phyloP scores from a whole-genome alignment of 148 eudicot species.

The Rhododendron vialii region DNA sequence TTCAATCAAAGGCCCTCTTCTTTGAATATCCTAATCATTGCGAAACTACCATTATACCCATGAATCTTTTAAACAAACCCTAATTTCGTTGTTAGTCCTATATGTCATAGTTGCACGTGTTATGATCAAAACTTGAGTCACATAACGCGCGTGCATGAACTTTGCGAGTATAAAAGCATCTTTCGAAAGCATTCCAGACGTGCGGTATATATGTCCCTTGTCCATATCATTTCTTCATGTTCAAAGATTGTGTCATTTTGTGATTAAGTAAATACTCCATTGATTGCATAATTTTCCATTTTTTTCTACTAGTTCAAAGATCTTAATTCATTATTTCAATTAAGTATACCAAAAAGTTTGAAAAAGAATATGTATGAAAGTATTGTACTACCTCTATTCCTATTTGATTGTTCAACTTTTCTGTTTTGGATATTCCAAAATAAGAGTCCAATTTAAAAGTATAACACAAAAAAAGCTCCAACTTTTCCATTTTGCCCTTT shows the following conservation, averaged over 20 bases:
- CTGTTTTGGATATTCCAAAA: no score
- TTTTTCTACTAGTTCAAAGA: not conserved
- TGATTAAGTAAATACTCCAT: no score
- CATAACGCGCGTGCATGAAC: not conserved
- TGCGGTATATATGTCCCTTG: not conserved
- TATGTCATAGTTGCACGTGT: not conserved
- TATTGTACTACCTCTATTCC: not conserved
- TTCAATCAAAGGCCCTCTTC: conserved; percentile 31
- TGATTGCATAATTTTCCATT: no score
- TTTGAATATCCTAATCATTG: not conserved
- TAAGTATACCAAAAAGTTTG: not conserved
- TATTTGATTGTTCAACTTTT: not conserved
- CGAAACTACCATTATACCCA: not conserved
- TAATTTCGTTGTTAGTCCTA: no score
- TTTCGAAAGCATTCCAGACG: not conserved
- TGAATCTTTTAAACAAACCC: not conserved
- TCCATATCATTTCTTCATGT: not conserved
- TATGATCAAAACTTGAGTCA: not conserved
- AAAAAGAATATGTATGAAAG: no score
- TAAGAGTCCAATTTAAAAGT: not conserved
- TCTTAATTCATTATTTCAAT: no score
- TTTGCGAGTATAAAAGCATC: not conserved
- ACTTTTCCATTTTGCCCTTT: not conserved
- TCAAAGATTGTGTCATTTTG: not conserved
- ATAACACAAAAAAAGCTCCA: not conserved